A percentile compares a stretch with the other conserved stretches of the same genome.
Conservation (phyloP, 2,329 filamentous ascomycete species). For the Lasiodiplodia theobromae region DNA sequence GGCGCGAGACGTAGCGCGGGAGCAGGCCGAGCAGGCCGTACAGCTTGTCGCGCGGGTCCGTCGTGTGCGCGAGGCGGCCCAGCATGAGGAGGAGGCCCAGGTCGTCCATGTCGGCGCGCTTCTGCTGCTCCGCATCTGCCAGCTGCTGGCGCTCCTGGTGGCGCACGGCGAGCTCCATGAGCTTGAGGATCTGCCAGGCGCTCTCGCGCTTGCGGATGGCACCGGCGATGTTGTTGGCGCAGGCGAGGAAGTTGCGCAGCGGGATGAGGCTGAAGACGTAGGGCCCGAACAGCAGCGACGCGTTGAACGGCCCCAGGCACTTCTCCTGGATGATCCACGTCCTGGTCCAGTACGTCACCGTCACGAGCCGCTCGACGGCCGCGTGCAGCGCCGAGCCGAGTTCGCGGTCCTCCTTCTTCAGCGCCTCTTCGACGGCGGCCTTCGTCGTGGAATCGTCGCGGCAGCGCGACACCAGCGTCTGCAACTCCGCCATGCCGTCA, state of each 20-base stretch:
- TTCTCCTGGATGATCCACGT: slow-evolving; percentile 23
- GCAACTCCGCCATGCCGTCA: neutral
- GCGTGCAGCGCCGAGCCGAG: neutral
- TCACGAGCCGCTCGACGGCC: neutral
- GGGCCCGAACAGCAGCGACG: slow-evolving; percentile 1
- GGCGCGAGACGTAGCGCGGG: neutral
- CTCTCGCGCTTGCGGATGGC: neutral
- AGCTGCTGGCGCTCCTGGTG: neutral
- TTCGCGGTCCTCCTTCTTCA: neutral
- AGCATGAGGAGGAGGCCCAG: slow-evolving; percentile 1
- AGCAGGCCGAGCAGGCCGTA: slow-evolving; percentile 16
- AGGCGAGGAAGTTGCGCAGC: slow-evolving; percentile 7
- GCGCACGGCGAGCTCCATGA: neutral
- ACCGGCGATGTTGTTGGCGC: neutral
- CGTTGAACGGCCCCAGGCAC: neutral
- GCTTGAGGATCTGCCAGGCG: slow-evolving; percentile 2
- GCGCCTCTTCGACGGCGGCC: neutral
- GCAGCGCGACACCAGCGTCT: neutral
- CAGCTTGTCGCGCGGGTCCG: slow-evolving; percentile 4
- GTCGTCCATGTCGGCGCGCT: neutral
- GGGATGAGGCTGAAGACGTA: slow-evolving; percentile 17
- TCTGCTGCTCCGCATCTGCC: neutral
- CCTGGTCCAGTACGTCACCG: slow-evolving; percentile 4
- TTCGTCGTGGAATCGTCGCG: neutral
- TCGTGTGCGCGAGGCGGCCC: neutral